Base-by-base conservation (phyloP, 73 alveolate species). In the Tetrahymena borealis region DNA sequence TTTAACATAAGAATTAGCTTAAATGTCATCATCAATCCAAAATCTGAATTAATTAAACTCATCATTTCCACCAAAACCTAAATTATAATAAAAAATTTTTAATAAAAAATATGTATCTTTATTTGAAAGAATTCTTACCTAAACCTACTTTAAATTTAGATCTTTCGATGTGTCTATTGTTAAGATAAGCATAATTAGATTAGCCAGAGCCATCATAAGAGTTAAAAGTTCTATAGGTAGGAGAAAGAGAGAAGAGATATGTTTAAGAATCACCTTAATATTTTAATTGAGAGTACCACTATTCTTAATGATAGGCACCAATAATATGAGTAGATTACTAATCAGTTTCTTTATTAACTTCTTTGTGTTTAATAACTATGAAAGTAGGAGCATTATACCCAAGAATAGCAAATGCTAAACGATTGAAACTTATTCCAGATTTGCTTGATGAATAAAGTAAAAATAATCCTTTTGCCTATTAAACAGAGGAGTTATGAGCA, bases 81-180 rank as follows among this genome's bases (percentile, higher is more conserved):
- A 11, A 6, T 9, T 60, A 24, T 60, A 1, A 3, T 10, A n/a
- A 60, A 60, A 60, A 3, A 41, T 41, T 24, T 7, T 6, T 60
- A 18, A 13, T 2, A 42, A 3, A 1, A 42, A 9, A 12, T 60
- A 15, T 15, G 10, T 60, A 8, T n/a, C 79, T 42, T 8, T n/a
- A 42, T 42, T 60, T 60, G 31, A 24, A 6, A 24, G 28, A 7
- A 60, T 24, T 18, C 28, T 60, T 60, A 60, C 85, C 95, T 39
- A 92, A 78, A 39, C 95, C 95, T 35, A 92, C 95, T 92, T 92
- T 92, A 31, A 78, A 92, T 92, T 92, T 92, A 38, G 95, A 92
- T 92, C 92, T 92, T 78, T 92, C 95, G 38, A 92, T 92, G n/a
- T 92, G 36, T 38, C 90, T 92, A 3, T 91, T 92, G 16, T 92